phyloP scores from a whole-genome alignment of 2,329 filamentous ascomycete species.

The Bipolaris gigantea region DNA sequence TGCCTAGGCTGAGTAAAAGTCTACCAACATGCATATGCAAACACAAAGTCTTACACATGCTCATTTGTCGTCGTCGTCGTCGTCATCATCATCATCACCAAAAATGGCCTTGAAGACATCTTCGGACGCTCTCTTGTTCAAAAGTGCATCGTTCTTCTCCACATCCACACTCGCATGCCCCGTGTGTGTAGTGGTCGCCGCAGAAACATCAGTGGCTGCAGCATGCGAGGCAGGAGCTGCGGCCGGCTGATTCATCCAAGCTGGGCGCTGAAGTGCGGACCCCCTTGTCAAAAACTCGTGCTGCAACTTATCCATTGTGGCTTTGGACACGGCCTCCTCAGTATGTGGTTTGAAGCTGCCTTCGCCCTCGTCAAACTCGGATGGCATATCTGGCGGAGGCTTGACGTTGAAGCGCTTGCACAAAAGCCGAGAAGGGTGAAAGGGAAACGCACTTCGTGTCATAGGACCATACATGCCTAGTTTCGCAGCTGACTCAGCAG shows the following conservation, averaged over 20 bases:
- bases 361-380: conserved; percentile 46
- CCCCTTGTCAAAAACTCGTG: conserved; percentile 37
- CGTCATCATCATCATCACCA: conserved; percentile 80
- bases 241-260: conserved; percentile 28
- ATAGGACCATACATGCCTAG: conserved; percentile 91
- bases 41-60: neutral
- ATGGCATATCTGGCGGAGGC: conserved; percentile 68
- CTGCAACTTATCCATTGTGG: conserved; percentile 51
- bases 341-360: conserved; percentile 25
- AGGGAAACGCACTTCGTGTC: conserved; percentile 72
- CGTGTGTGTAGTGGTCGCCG: neutral
- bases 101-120: conserved; percentile 92
- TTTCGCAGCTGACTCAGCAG: conserved; percentile 82
- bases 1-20: neutral
- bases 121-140: conserved; percentile 72
- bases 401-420: conserved; percentile 94
- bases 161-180: conserved; percentile 60
- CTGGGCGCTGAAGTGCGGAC: conserved; percentile 32
- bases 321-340: conserved; percentile 56
- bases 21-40: neutral
- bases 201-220: neutral
- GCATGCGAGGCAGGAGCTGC: neutral
- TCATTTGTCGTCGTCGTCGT: conserved; percentile 53
- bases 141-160: conserved; percentile 76
- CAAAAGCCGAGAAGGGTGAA: conserved; percentile 80